phyloP scores from a whole-genome alignment of 2,329 filamentous ascomycete species.

The Aulographum hederae region DNA sequence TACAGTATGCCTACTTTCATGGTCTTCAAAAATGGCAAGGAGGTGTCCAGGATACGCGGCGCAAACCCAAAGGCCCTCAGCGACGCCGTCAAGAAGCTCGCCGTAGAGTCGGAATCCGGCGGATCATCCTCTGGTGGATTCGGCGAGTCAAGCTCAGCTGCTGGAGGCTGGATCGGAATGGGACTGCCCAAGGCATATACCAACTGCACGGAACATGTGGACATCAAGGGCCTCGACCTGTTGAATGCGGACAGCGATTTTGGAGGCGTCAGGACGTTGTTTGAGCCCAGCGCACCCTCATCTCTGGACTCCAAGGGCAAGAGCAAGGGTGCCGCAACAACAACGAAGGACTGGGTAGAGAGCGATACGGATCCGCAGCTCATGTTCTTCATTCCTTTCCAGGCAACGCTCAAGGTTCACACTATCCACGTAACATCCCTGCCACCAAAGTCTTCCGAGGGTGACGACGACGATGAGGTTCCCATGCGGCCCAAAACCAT shows the following conservation, averaged over 20 bases:
- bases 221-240: constrained; percentile 64
- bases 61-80: constrained; percentile 56
- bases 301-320: constrained; percentile 19
- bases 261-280: constrained; percentile 54
- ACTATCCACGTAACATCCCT: constrained; percentile 73
- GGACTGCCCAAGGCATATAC: constrained; percentile 60
- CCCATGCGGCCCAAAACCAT: constrained; percentile 69
- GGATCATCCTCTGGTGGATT: constrained; percentile 21
- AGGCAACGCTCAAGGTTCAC: constrained; percentile 75
- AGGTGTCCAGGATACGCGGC: constrained; percentile 52
- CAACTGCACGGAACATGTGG: constrained; percentile 69
- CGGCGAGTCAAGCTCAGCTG: constrained; percentile 12
- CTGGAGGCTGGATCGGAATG: constrained; percentile 49
- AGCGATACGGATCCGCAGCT: constrained; percentile 95
- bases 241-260: constrained; percentile 69
- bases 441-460: constrained; percentile 32
- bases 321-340: constrained; percentile 28
- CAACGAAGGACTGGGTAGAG: constrained; percentile 68
- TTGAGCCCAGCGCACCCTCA: constrained; percentile 50
- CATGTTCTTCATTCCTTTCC: constrained; percentile 82
- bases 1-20: constrained; percentile 74
- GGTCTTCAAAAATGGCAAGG: constrained; percentile 50
- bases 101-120: constrained; percentile 39
- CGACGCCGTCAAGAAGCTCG: constrained; percentile 52
- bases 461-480: constrained; percentile 50